Evolutionary conservation across 495 filamentous ascomycete species (phyloP).

Genomic region (Friedmanniomyces endolithicus): DNA sequence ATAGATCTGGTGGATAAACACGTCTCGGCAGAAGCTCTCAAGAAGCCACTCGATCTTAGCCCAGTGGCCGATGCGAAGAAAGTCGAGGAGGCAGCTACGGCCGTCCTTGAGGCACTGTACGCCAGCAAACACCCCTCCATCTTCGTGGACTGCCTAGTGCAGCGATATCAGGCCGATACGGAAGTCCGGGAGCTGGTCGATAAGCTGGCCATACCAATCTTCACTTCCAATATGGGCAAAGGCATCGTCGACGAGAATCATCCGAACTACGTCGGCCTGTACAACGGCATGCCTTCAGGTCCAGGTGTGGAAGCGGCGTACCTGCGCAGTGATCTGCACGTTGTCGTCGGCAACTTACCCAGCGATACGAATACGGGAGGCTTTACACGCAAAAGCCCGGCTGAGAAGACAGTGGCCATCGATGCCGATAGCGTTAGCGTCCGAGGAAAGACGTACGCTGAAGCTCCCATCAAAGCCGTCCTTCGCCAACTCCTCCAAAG

Average conservation of each 20-base stretch:
- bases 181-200: conserved; percentile 23
- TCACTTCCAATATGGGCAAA: conserved; percentile 28
- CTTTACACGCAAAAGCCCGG: conserved; percentile 23
- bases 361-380: conserved; percentile 30
- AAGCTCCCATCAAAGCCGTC: conserved; percentile 26
- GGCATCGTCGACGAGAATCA: conserved; percentile 28
- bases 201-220: conserved; percentile 23
- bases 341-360: conserved; percentile 27
- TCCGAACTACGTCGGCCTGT: conserved; percentile 26
- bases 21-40: conserved; percentile 22
- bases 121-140: conserved; percentile 26
- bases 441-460: conserved; percentile 21
- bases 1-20: conserved; percentile 26
- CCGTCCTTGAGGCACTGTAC: conserved; percentile 21
- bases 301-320: conserved; percentile 19
- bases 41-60: conserved; percentile 26
- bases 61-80: conserved; percentile 19
- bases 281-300: conserved; percentile 23
- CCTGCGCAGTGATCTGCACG: conserved; percentile 22
- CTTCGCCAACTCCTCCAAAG: conserved; percentile 18
- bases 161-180: conserved; percentile 22
- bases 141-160: conserved; percentile 27
- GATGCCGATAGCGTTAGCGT: conserved; percentile 19
- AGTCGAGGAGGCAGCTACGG: conserved; percentile 23
- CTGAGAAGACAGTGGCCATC: conserved; percentile 20